Conservation (phyloP, 106 monocot species). For the Xerophyta viscosa region DNA sequence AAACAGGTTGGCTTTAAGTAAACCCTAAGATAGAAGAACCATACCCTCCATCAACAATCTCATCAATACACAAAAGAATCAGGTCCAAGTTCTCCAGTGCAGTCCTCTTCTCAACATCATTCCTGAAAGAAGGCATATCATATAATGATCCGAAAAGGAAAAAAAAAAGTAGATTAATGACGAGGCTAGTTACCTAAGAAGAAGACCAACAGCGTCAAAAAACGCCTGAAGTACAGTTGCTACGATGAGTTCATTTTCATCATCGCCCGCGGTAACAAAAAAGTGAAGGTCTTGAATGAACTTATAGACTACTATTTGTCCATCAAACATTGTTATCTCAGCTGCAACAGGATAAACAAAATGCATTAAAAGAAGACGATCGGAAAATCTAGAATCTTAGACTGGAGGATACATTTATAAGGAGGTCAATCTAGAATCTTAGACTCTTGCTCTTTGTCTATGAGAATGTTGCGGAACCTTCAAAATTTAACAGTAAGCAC, state of each 20-base stretch:
- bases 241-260: conserved; percentile 90
- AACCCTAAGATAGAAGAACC: conserved; percentile 1
- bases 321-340: conserved; percentile 74
- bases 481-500: no score
- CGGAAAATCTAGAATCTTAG: no score
- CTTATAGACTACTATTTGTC: conserved; percentile 70
- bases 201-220: conserved; percentile 62
- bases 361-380: background rate
- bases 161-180: no score
- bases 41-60: conserved; percentile 94
- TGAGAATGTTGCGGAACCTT: no score
- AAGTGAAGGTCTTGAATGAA: conserved; percentile 90
- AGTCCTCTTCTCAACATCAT: conserved; percentile 82
- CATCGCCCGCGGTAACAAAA: conserved; percentile 76
- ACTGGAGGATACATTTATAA: no score
- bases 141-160: no score
- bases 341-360: no score
- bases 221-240: conserved; percentile 83
- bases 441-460: no score
- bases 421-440: background rate
- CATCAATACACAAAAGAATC: conserved; percentile 80
- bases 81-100: conserved; percentile 81
- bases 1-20: no score
- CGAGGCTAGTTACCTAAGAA: conserved; percentile 56
- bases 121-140: conserved; percentile 26